These are phyloP conservation scores for Wickerhamiella bombiphila DNA, from an alignment of 805 yeast species.

Conservation along the genomic window DNA sequence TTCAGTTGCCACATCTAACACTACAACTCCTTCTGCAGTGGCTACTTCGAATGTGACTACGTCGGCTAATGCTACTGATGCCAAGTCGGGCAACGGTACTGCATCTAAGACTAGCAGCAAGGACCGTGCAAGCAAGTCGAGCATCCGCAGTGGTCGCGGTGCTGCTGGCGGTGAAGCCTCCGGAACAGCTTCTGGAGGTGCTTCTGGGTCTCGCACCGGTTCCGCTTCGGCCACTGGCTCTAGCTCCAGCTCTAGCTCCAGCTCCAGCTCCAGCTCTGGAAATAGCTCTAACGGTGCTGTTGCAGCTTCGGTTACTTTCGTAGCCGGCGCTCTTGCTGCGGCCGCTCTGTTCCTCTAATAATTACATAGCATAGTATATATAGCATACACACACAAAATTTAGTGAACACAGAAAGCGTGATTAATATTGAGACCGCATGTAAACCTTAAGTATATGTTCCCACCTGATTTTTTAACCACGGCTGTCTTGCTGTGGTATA, in stretches of 20 bases:
- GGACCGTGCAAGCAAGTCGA: neutral
- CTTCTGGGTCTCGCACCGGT: constrained; percentile 19
- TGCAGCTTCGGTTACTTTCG: constrained; percentile 2
- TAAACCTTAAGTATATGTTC: too few relatives aligned
- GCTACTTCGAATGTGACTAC: constrained; percentile 2
- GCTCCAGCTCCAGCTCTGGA: constrained; percentile 2
- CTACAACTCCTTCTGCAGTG: neutral
- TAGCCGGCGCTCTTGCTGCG: constrained; percentile 13
- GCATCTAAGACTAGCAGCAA: constrained; percentile 2
- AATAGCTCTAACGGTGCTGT: constrained; percentile 6
- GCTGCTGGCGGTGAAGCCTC: neutral
- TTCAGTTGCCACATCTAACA: neutral
- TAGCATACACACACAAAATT: too few relatives aligned
- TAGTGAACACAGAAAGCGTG: too few relatives aligned
- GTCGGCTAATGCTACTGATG: constrained; percentile 3
- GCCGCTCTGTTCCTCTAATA: constrained; percentile 10
- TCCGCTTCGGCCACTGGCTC: constrained; percentile 6
- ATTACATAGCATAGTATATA: too few relatives aligned
- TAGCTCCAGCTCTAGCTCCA: constrained; percentile 1
- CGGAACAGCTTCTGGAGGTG: constrained; percentile 3
- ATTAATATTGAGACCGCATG: too few relatives aligned
- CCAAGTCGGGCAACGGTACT: constrained; percentile 2
- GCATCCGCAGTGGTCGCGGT: too few relatives aligned
- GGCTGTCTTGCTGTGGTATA: too few relatives aligned
- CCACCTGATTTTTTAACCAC: too few relatives aligned